Conservation (phyloP, 2,329 filamentous ascomycete species). For the Gliomastix tumulicola region DNA sequence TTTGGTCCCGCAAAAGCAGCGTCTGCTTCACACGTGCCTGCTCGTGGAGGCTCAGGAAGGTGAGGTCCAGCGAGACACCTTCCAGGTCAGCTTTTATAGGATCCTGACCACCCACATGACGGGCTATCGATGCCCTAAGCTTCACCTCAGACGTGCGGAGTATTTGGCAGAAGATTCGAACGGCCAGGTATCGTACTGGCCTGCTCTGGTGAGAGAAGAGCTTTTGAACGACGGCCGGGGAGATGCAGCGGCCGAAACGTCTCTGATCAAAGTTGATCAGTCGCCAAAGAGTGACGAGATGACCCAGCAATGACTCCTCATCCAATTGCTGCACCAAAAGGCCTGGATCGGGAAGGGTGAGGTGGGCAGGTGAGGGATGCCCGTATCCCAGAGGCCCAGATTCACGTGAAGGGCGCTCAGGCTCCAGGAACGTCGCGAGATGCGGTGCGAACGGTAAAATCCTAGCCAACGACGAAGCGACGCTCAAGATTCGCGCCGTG, state of each 20-base stretch:
- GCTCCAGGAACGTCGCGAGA: constrained; percentile 67
- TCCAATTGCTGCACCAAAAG: constrained; percentile 7
- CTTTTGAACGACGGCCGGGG: constrained; percentile 59
- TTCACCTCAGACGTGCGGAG: constrained; percentile 75
- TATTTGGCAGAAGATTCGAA: constrained; percentile 73
- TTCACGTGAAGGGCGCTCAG: constrained; percentile 21
- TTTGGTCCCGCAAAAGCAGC: constrained; percentile 30
- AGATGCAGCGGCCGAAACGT: constrained; percentile 58
- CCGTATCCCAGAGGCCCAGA: constrained; percentile 4
- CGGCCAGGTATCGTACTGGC: constrained; percentile 70
- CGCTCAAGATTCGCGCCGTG: constrained; percentile 25
- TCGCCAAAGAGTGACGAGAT: constrained; percentile 56
- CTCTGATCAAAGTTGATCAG: constrained; percentile 70
- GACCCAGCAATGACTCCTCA: constrained; percentile 15
- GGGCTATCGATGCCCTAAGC: constrained; percentile 61
- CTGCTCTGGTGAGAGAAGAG: constrained; percentile 56
- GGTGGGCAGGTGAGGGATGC: constrained; percentile 17
- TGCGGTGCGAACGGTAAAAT: constrained; percentile 78
- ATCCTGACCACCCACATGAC: constrained; percentile 55
- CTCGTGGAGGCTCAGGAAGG: constrained; percentile 58
- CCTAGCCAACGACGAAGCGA: constrained; percentile 69
- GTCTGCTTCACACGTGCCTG: constrained; percentile 42
- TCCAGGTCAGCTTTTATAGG: constrained; percentile 68
- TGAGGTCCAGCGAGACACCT: constrained; percentile 68
- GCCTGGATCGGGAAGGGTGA: constrained; percentile 19